These are phyloP conservation scores for Oryza punctata DNA, from an alignment of 176 grass and related monocot species.

Conservation along the genomic window DNA sequence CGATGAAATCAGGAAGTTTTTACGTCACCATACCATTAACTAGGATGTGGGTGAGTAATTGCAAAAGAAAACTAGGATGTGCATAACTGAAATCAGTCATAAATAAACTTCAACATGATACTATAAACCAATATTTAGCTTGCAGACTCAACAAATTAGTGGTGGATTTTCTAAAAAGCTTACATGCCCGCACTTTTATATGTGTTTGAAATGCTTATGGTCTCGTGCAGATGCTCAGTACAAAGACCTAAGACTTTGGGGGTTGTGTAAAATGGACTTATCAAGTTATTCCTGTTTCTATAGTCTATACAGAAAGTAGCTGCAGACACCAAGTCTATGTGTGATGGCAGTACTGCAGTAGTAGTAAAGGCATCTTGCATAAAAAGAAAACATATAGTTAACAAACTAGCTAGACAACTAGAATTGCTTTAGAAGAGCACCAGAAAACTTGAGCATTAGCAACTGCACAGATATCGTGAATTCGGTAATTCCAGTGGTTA, in stretches of 20 bases:
- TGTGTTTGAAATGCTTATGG: neutral
- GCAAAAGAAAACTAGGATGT: neutral
- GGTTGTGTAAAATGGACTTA: neutral
- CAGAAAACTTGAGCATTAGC: neutral
- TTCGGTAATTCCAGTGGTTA: neutral
- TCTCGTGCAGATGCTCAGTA: neutral
- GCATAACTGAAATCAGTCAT: conserved; percentile 9
- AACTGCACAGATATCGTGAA: neutral
- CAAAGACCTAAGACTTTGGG: neutral
- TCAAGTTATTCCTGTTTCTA: neutral
- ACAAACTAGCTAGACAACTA: conserved; percentile 17
- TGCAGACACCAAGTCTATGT: neutral
- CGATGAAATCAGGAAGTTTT: neutral
- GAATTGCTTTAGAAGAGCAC: neutral
- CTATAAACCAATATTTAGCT: neutral
- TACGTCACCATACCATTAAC: neutral
- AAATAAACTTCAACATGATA: conserved; percentile 22
- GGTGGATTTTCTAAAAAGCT: neutral
- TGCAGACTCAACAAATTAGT: neutral
- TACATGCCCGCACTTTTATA: neutral
- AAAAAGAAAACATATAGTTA: neutral
- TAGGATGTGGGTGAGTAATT: neutral
- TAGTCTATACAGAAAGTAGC: neutral
- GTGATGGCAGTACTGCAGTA: neutral
- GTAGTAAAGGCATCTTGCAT: conserved; percentile 22